Evolutionary conservation across 2,329 filamentous ascomycete genomes (phyloP), one percentile per base, ranked within the genome.

Genomic region (Talaromyces amestolkiae): DNA sequence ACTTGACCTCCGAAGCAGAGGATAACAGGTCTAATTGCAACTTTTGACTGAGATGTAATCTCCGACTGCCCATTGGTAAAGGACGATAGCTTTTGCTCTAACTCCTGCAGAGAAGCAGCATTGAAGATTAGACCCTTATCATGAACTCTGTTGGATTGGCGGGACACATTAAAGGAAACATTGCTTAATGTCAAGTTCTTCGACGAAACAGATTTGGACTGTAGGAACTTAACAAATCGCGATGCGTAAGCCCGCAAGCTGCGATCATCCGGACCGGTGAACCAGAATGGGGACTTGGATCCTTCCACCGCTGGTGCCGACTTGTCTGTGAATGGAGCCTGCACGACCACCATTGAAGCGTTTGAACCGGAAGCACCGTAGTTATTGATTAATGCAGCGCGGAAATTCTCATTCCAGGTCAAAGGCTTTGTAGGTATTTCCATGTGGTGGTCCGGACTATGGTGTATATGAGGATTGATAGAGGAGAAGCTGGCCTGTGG

Each of bases 1-100:
- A 68, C 71, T 58, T 82, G 80, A 1, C 80, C 80, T 2, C 77
- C 78, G 58, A 82, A 80, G 45, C 70, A 72, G 0, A 82, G 69
- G 2, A 82, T 67, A 1, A 81, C 70, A 3, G 72, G 69, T 17
- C 66, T 62, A 31, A 4, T 31, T 7, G 27, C 27, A 31, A 8
- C 1, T 6, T 7, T 31, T 31, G 27, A 31, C 27, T 35, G 60
- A 5, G 17, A 19, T 31, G 3, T 24, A 39, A 17, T 56, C 8
- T 65, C 58, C 37, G 27, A 31, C 27, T 31, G 27, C 27, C 27
- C 27, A 7, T 31, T 31, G 27, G 4, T 7, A 31, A 31, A 31
- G 27, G 27, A 31, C 11, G 59, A 31, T 10, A 76, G 59, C 27
- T 77, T 75, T 10, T 58, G 62, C 4, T 27, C 13, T 37, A 67